phyloP scores from a whole-genome alignment of 192 early-diverging fungal species.

The Backusella parvicylindrica region DNA sequence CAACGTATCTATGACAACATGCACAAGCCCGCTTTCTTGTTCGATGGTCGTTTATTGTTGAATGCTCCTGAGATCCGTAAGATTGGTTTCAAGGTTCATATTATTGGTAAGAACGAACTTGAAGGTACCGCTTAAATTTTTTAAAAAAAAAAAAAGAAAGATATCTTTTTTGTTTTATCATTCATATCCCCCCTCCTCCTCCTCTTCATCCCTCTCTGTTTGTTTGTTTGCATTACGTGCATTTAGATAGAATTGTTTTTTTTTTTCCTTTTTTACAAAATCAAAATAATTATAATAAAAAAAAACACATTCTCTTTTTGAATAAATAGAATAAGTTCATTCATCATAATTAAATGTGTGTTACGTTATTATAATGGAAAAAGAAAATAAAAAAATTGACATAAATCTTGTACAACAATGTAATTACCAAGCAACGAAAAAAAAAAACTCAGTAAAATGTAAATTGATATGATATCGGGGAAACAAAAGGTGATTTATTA shows the following conservation, averaged over 20 bases:
- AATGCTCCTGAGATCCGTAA: constrained; percentile 57
- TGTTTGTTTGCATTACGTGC: background rate
- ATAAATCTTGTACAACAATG: background rate
- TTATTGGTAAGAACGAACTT: constrained; percentile 61
- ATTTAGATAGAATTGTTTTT: background rate
- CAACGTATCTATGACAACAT: constrained; percentile 60
- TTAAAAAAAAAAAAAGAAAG: background rate
- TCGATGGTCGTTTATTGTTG: constrained; percentile 87
- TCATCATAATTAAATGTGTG: background rate
- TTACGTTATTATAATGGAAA: background rate
- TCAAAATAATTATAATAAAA: background rate
- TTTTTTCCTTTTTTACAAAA: background rate
- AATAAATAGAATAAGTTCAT: too few relatives aligned
- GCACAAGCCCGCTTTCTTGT: constrained; percentile 84
- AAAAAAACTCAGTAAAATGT: background rate
- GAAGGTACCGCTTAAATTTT: constrained; percentile 30
- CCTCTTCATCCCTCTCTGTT: background rate
- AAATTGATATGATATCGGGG: too few relatives aligned
- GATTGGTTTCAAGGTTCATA: constrained; percentile 77
- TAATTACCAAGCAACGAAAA: too few relatives aligned
- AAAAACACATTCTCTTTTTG: too few relatives aligned
- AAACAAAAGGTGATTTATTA: background rate
- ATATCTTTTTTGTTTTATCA: background rate
- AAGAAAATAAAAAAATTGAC: background rate
- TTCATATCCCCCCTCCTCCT: background rate